phyloP scores from a whole-genome alignment of 163 green algal genomes.

The Chlorella variabilis region DNA sequence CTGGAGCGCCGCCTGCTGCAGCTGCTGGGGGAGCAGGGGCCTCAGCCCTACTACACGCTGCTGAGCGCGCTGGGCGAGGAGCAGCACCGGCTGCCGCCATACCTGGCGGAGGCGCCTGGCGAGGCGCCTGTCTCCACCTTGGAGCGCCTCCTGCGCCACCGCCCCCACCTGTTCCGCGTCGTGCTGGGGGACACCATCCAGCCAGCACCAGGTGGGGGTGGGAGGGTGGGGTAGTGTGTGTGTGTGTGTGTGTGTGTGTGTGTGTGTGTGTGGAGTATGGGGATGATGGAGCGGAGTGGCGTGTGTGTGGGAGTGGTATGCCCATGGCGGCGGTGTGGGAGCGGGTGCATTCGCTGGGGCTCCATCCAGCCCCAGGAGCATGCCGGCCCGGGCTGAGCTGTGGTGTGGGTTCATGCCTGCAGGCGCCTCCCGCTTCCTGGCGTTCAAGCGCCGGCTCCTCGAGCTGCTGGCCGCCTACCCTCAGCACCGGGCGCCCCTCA shows the following conservation, averaged over 20 bases:
- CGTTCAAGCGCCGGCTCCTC: constrained; percentile 10
- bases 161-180: constrained; percentile 3
- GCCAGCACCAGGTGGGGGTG: background rate
- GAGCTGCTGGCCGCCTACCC: background rate
- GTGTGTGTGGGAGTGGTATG: too few relatives aligned
- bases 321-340: too few relatives aligned
- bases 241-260: background rate
- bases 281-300: background rate
- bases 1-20: constrained; percentile 11
- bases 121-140: background rate
- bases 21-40: background rate
- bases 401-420: background rate
- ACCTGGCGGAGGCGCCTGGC: background rate
- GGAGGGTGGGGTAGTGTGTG: background rate
- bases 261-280: too few relatives aligned
- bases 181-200: background rate
- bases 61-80: background rate
- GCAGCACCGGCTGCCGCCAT: background rate
- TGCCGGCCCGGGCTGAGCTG: too few relatives aligned
- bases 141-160: background rate
- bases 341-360: too few relatives aligned
- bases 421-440: background rate
- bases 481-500: background rate
- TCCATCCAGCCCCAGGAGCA: too few relatives aligned
- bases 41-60: background rate